These are phyloP conservation scores for Fusarium pseudocircinatum DNA, from an alignment of 2,329 filamentous ascomycete species.

Conservation along the genomic window DNA sequence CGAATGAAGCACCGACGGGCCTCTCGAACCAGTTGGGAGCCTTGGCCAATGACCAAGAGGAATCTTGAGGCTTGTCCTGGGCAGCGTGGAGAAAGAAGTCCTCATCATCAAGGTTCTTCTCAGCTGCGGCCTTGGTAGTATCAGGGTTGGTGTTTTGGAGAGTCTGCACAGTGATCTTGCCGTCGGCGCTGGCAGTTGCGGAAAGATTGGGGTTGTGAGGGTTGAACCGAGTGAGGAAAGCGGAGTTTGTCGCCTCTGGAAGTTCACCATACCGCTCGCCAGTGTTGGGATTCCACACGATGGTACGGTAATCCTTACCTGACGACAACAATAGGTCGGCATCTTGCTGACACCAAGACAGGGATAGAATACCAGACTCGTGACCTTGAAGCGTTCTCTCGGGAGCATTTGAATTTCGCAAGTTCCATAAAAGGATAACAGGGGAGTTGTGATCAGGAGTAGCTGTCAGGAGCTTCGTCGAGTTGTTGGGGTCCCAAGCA, in stretches of 20 bases:
- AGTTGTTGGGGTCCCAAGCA: constrained; percentile 95
- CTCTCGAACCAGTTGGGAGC: constrained; percentile 91
- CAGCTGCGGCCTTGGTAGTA: constrained; percentile 71
- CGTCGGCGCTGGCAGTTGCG: constrained; percentile 96
- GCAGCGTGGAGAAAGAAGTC: constrained; percentile 97
- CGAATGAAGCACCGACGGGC: constrained; percentile 88
- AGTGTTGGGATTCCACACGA: constrained; percentile 96
- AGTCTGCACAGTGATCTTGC: constrained; percentile 93
- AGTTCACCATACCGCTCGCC: constrained; percentile 91
- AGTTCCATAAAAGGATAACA: constrained; percentile 90
- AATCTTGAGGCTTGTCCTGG: constrained; percentile 88
- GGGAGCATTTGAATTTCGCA: constrained; percentile 94
- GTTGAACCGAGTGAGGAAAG: constrained; percentile 94
- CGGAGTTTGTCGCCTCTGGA: constrained; percentile 99
- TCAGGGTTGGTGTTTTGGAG: constrained; percentile 91
- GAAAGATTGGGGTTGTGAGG: constrained; percentile 91
- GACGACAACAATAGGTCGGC: constrained; percentile 88
- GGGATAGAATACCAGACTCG: constrained; percentile 89
- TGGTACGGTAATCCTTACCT: constrained; percentile 94
- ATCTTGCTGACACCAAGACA: constrained; percentile 96
- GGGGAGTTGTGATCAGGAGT: constrained; percentile 90
- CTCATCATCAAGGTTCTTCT: constrained; percentile 82
- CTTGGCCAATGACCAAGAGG: constrained; percentile 85
- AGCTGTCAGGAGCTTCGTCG: constrained; percentile 92
- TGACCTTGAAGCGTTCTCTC: constrained; percentile 91